Evolutionary conservation across 164 flowering plant genomes (phyloP).

Genomic region (Pachysandra terminalis): DNA sequence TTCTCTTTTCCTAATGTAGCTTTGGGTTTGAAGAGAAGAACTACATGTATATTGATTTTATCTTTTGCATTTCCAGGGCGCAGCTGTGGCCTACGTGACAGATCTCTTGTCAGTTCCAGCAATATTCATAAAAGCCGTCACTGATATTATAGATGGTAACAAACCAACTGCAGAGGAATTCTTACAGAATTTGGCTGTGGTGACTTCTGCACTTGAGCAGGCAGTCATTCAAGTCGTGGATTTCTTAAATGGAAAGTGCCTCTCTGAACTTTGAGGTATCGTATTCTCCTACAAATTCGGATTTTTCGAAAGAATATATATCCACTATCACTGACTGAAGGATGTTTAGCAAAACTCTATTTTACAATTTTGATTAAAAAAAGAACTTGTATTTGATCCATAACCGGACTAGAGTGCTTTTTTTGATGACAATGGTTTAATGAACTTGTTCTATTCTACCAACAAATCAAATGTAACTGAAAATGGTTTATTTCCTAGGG

Average conservation of each 20-base stretch:
- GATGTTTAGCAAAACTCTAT: too few relatives aligned
- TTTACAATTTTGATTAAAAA: too few relatives aligned
- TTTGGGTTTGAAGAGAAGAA: not conserved
- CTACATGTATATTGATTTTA: not conserved
- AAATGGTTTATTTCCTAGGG: too few relatives aligned
- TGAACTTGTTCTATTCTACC: too few relatives aligned
- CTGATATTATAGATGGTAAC: slow-evolving; percentile 85
- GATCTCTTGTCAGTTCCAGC: slow-evolving; percentile 76
- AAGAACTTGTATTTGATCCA: too few relatives aligned
- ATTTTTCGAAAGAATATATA: too few relatives aligned
- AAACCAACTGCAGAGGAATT: slow-evolving; percentile 93
- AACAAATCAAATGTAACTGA: too few relatives aligned
- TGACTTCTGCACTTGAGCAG: slow-evolving; percentile 70
- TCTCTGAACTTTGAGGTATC: slow-evolving; percentile 56
- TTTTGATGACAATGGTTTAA: too few relatives aligned
- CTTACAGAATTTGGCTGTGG: slow-evolving; percentile 70
- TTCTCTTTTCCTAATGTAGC: not conserved
- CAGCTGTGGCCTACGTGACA: slow-evolving; percentile 85
- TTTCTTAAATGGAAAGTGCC: slow-evolving; percentile 70
- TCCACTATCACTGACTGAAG: too few relatives aligned
- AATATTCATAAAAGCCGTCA: slow-evolving; percentile 83
- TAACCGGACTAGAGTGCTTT: too few relatives aligned
- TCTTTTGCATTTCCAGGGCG: slow-evolving; percentile 59
- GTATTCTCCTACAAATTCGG: not conserved
- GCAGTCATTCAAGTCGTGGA: slow-evolving; percentile 57